Evolutionary conservation across 2,329 filamentous ascomycete species (phyloP), one percentile per base, ranked within the genome.

Genomic region (Calycina marina): DNA sequence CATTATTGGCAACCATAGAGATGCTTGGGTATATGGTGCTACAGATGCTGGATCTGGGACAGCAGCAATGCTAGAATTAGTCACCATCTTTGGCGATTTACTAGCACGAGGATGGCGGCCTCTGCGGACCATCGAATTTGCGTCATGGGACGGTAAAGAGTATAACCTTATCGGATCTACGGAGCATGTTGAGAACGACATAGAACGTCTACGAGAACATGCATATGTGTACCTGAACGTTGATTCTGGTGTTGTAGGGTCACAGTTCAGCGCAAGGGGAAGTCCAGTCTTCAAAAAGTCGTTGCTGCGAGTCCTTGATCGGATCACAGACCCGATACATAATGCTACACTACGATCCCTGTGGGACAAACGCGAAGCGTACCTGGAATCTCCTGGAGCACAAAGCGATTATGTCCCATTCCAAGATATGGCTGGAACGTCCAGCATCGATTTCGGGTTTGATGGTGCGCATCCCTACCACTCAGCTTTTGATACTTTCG

Each of bases 131-230:
- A 93, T 98, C 42, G 81, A 93, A 53, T 96, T 98, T 55, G 85
- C 86, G 50, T 93, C 83, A 18, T 98, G 90, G 90, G 90, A 98
- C 54, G 90, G 72, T 4, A 78, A 78, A 45, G 84, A 88, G 55
- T 96, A 93, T 60, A 94, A 94, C 55, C 61, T 90, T 28, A 81
- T 93, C 36, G 90, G 90, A 6, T 93, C 84, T 8, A 96, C 90
- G 2, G 90, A 98, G 54, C 88, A 80, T 48, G 90, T 98, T 28
- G 90, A 98, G 58, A 77, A 80, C 28, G 77, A 88, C 44, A 63
- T 84, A 16, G 74, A 86, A 0, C 54, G 60, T 3, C 64, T 98
- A 5, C 77, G 82, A 25, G 61, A 68, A 12, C 69, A 90, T 45
- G 88, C 72, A 0, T 73, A 83, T 41, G 86, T 81, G 6, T 98